Conservation (phyloP, 306 rosid species). For the Medicago ruthenica region DNA sequence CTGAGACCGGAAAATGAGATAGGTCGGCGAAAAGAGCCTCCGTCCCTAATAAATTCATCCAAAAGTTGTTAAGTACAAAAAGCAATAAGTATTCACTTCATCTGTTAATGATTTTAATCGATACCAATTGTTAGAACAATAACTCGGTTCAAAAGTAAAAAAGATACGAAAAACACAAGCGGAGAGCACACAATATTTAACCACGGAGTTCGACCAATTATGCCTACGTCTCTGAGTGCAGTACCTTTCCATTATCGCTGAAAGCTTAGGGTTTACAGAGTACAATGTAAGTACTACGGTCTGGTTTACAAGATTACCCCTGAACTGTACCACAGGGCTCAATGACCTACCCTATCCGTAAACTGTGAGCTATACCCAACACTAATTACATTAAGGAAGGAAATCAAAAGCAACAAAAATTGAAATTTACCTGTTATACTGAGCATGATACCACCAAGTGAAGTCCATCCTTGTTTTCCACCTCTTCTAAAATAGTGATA, state of each 20-base stretch:
- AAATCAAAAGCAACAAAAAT: slow-evolving; percentile 11
- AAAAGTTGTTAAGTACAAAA: slow-evolving; percentile 44
- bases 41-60: slow-evolving; percentile 71
- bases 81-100: slow-evolving; percentile 18
- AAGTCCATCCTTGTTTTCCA: slow-evolving; percentile 80
- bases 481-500: slow-evolving; percentile 78
- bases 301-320: not conserved
- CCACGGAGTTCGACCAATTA: too few species aligned
- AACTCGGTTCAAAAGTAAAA: not conserved
- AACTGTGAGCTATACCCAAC: not conserved
- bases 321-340: not conserved
- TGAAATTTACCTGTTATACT: slow-evolving; percentile 83
- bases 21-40: slow-evolving; percentile 98
- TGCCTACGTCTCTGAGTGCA: not conserved
- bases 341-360: not conserved
- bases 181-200: not conserved
- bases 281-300: not conserved
- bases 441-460: slow-evolving; percentile 96
- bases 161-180: not conserved
- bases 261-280: not conserved
- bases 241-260: not conserved
- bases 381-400: slow-evolving; percentile 8
- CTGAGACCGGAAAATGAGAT: slow-evolving; percentile 93
- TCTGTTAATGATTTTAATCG: slow-evolving; percentile 14
- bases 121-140: not conserved